A percentile compares a stretch with the other conserved stretches of the same genome.
phyloP scores from a whole-genome alignment of 768 basidiomycete species.

The Tricholoma hemisulphureum region DNA sequence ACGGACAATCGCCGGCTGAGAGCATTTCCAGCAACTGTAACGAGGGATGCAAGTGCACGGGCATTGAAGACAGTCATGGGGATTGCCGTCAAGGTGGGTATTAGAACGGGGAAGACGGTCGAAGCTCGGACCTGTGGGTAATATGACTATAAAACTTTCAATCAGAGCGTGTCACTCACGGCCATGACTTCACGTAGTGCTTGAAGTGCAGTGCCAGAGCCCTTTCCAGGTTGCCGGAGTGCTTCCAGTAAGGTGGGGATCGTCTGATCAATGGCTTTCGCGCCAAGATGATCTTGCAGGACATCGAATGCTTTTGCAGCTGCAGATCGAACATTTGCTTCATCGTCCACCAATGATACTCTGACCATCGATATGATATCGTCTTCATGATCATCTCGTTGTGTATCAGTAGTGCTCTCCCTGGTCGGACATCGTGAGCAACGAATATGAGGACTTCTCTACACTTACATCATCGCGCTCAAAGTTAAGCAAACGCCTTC shows the following conservation, averaged over 20 bases:
- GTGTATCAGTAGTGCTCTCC: conserved; percentile 78
- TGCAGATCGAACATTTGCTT: conserved; percentile 80
- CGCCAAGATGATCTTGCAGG: conserved; percentile 88
- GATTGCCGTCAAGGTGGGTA: conserved; percentile 85
- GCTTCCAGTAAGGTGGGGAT: conserved; percentile 95
- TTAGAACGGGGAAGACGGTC: conserved; percentile 95
- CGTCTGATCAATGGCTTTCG: conserved; percentile 91
- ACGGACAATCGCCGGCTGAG: conserved; percentile 79
- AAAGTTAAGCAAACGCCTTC: conserved; percentile 89
- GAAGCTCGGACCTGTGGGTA: conserved; percentile 76
- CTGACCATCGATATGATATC: conserved; percentile 86
- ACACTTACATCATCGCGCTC: conserved; percentile 75
- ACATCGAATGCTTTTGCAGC: conserved; percentile 88
- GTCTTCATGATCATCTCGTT: conserved; percentile 85
- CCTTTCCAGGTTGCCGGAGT: conserved; percentile 86
- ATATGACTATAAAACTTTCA: conserved; percentile 4
- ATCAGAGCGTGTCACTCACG: conserved; percentile 43
- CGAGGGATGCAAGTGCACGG: conserved; percentile 83
- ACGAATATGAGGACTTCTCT: neutral
- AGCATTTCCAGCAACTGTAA: conserved; percentile 90
- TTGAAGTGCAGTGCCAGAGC: conserved; percentile 93
- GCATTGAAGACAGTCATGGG: conserved; percentile 97
- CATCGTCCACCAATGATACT: conserved; percentile 82
- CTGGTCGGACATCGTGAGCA: conserved; percentile 34
- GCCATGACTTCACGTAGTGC: conserved; percentile 94